These are phyloP conservation scores for Suillus discolor DNA, from an alignment of 768 basidiomycete genomes.

Conservation along the genomic window DNA sequence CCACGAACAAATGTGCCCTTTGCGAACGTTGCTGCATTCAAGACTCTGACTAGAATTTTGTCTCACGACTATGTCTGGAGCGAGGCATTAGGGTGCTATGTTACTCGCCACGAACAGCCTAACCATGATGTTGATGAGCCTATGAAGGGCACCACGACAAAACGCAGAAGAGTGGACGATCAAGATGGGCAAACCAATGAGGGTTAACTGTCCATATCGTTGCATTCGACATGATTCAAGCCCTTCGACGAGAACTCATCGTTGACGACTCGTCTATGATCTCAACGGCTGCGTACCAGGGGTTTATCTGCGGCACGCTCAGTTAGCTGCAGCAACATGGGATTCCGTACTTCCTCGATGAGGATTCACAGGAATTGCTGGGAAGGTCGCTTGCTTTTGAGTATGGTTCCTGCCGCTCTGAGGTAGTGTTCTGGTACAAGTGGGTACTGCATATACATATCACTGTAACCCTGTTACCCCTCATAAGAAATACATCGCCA, in stretches of 20 bases:
- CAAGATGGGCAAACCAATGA: conserved; percentile 4
- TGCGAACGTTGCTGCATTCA: conserved; percentile 68
- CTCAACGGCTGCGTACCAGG: not conserved
- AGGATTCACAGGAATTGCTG: not conserved
- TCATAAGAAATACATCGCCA: not conserved
- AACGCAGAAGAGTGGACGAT: conserved; percentile 1
- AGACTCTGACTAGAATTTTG: conserved; percentile 60
- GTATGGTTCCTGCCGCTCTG: not conserved
- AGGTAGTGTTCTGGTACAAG: not conserved
- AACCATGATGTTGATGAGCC: conserved; percentile 8
- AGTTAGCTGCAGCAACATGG: not conserved
- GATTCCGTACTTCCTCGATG: not conserved
- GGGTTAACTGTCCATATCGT: not conserved
- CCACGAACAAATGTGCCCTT: conserved; percentile 81
- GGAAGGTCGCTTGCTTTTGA: not conserved
- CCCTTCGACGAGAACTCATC: not conserved
- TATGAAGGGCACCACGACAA: conserved; percentile 1
- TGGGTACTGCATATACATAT: not conserved
- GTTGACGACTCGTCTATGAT: not conserved
- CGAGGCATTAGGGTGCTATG: conserved; percentile 44
- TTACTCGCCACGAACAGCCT: conserved; percentile 20
- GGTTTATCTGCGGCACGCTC: not conserved
- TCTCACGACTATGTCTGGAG: conserved; percentile 74
- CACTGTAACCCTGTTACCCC: not conserved
- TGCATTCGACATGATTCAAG: not conserved